Evolutionary conservation across 139 green algal species (phyloP), one percentile per base, ranked within the genome.

Genomic region (Spirogloea muscicola): DNA sequence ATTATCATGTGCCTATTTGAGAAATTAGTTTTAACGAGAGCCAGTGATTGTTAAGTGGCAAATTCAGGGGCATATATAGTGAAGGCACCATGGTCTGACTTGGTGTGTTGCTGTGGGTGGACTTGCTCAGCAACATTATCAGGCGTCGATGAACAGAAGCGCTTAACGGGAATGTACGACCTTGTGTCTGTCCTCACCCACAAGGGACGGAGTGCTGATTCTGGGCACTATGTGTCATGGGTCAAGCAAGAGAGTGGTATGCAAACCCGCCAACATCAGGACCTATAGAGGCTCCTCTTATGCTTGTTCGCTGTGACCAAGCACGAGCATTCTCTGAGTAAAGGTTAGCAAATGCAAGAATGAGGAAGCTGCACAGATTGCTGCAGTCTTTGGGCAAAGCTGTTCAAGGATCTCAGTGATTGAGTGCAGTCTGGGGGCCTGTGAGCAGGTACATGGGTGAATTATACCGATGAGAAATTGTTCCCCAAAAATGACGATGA

Each of bases 211-310:
- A 93, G 78, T 49, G 92, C 93, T 0, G 94, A 99, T 82, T 90
- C 82, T 10, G 95, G 95, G 7, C 95, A 99, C 77, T 99, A 99
- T 75, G 89, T 96, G 3, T 80, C 90, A 7, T 99, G 94, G 94
- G 86, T 93, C 16, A 95, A 95, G 86, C 86, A 85, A 44, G 57
- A 84, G 21, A 49, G 48, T 2, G 67, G 61, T 71, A 39, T 41
- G 27, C 41, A 6, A 4, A 38, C 7, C 43, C 41, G 9, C 7
- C 6, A 10, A 7, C 7, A 6, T 72, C 27, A 6, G 60, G 10
- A n/a, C 38, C 57, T 59, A 21, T 10, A 18, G 5, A 63, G 36
- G 63, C 5, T 37, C 29, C n/a, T 70, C 7, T 58, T 27, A 33
- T 4, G 9, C 25, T n/a, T 41, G 7, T 7, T 51, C 27, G 5